Percentiles rank a stretch among this genome's conserved stretches.
Conservation (phyloP, 2,329 filamentous ascomycete species). For the Neofusicoccum cordaticola region DNA sequence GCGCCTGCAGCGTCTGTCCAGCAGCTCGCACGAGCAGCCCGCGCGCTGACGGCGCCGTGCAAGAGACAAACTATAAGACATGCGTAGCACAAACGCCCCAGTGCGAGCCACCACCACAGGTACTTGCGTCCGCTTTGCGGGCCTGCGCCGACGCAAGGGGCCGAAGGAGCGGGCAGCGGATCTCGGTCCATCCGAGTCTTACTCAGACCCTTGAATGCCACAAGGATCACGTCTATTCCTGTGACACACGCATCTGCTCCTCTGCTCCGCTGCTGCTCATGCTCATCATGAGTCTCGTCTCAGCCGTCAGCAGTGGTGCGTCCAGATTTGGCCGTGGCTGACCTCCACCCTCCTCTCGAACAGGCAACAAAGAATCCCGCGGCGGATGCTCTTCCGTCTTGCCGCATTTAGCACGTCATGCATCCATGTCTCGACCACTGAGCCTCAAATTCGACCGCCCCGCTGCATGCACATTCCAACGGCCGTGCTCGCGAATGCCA, state of each 20-base stretch:
- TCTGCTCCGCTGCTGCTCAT: neutral
- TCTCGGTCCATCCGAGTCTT: conserved; percentile 10
- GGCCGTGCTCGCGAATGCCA: neutral
- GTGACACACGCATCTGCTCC: neutral
- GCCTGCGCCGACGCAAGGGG: conserved; percentile 7
- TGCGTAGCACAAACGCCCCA: neutral
- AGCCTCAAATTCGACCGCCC: neutral
- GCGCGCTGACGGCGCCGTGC: neutral
- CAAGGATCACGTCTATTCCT: conserved; percentile 10
- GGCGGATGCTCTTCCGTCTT: neutral
- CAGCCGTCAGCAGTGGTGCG: conserved; percentile 1
- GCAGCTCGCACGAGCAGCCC: neutral
- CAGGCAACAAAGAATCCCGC: neutral
- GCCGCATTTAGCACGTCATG: neutral
- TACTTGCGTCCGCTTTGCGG: neutral
- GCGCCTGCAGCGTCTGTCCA: neutral
- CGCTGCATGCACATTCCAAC: neutral
- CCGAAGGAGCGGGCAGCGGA: neutral
- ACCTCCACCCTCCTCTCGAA: neutral
- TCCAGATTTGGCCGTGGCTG: neutral
- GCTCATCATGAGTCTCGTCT: neutral
- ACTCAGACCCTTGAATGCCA: conserved; percentile 9
- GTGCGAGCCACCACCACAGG: neutral
- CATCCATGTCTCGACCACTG: neutral
- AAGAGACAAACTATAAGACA: neutral